Percentiles rank a stretch among this genome's conserved stretches.
phyloP scores from a whole-genome alignment of 2,329 filamentous ascomycete species.

The Zopfia rhizophila region DNA sequence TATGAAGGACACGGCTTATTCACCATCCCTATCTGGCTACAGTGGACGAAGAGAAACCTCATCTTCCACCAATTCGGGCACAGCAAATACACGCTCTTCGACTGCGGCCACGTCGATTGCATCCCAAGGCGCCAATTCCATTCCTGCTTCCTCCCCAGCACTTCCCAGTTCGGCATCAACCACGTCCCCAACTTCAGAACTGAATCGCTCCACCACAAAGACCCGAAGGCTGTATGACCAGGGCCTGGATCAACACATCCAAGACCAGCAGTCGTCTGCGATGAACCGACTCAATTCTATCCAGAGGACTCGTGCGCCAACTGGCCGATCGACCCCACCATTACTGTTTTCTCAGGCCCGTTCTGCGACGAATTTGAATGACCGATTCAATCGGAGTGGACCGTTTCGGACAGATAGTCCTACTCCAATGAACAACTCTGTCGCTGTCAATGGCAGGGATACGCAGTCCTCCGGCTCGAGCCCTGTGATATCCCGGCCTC shows the following conservation, averaged over 20 bases:
- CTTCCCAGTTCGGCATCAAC: constrained; percentile 35
- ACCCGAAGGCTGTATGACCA: constrained; percentile 84
- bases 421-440: constrained; percentile 53
- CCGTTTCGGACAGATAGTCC: constrained; percentile 58
- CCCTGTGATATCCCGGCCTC: constrained; percentile 51
- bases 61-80: constrained; percentile 84
- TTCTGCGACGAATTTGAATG: constrained; percentile 60
- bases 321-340: constrained; percentile 63
- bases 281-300: constrained; percentile 83
- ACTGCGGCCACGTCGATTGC: constrained; percentile 89
- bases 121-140: constrained; percentile 68
- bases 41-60: constrained; percentile 81
- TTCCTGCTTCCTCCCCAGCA: constrained; percentile 45
- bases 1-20: constrained; percentile 53
- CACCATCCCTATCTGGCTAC: constrained; percentile 70
- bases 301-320: constrained; percentile 65
- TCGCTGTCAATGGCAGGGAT: constrained; percentile 44
- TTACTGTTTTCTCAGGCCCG: constrained; percentile 54
- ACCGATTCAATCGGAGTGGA: constrained; percentile 54
- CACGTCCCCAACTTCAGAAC: constrained; percentile 43
- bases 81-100: constrained; percentile 74
- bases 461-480: constrained; percentile 51
- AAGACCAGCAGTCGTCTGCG: constrained; percentile 81
- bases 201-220: constrained; percentile 75
- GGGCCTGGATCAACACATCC: constrained; percentile 79